Evolutionary conservation across 1,284 basidiomycete genomes (phyloP), one percentile per base, ranked within the genome.

Genomic region (Puccinia novopanici): DNA sequence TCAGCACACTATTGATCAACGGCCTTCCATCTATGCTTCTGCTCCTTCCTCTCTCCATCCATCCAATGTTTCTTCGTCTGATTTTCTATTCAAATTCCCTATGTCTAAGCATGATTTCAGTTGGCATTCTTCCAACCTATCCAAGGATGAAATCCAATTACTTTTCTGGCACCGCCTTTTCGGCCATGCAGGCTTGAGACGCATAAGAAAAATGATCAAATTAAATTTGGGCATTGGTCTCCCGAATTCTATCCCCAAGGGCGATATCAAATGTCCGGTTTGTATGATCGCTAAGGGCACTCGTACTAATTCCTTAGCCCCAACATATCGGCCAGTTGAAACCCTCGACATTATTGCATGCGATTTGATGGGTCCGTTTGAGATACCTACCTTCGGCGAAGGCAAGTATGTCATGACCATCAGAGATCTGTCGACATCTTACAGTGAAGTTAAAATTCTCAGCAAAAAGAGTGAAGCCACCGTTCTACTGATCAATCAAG

Each of bases 391-490:
- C n/a, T 55, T 73, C 24, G 71, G 55, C 12, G 27, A 22, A 0
- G 71, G 71, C 0, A 6, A 13, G n/a, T 73, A 73, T 57, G 52
- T 45, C 8, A 24, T 73, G 3, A 55, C 71, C 19, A 40, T 73
- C 37, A 3, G 52, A 2, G 52, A 73, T 17, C 22, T 73, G 3
- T n/a, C 4, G 0, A 54, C 24, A 10, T 52, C 50, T 55, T 73
- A 73, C 52, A 73, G 71, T 73, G 73, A 75, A n/a, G 34, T 50
- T 4, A 59, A 61, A 5, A 61, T 59, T 27, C 2, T 75, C 9
- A 52, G 5, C 2, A 48, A 45, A n/a, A 59, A 63, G 10, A 9
- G 10, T 37, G 55, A 75, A 6, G 57, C 59, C 0, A 24, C 57
- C 9, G 13, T 24, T 15, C 19, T 61, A 10, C 45, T 75, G 5